Evolutionary conservation across 1,139 yeast species (phyloP).

Genomic region (Pichia sp.): DNA sequence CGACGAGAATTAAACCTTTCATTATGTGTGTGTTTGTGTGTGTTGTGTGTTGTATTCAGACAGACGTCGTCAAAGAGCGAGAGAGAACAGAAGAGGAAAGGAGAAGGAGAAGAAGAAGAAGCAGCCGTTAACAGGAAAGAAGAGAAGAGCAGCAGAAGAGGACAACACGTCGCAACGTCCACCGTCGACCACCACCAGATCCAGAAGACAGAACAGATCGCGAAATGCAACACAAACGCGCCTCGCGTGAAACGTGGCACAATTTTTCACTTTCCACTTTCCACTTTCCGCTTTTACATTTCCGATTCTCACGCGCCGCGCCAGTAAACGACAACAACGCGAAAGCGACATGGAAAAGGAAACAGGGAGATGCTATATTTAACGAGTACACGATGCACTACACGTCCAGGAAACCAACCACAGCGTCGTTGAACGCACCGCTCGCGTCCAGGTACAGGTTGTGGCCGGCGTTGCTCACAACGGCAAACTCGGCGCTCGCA

Average conservation of each 20-base stretch:
- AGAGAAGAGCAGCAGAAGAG: background rate
- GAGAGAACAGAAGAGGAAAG: background rate
- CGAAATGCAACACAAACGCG: no score
- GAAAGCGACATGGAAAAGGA: no score
- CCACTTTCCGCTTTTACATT: no score
- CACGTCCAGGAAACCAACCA: conserved; percentile 43
- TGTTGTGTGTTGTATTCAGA: background rate
- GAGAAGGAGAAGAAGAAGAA: background rate
- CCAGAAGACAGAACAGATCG: no score
- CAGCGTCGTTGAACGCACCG: conserved; percentile 44
- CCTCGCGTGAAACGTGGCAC: no score
- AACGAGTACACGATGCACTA: no score
- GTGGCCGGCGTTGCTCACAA: conserved; percentile 59
- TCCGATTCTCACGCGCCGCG: no score
- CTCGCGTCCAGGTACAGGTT: conserved; percentile 76
- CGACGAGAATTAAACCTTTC: conserved; percentile 98
- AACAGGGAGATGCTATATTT: no score
- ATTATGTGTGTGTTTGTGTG: conserved; percentile 30
- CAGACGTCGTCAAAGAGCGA: conserved; percentile 11
- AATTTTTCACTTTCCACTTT: no score
- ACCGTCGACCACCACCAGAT: no score
- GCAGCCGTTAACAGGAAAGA: background rate
- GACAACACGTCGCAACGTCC: no score
- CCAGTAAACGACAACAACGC: no score
- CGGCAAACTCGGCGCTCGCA: background rate